Conservation (phyloP, 225 moss, liverwort and hornwort genomes). For the Anthoceros angustus region DNA sequence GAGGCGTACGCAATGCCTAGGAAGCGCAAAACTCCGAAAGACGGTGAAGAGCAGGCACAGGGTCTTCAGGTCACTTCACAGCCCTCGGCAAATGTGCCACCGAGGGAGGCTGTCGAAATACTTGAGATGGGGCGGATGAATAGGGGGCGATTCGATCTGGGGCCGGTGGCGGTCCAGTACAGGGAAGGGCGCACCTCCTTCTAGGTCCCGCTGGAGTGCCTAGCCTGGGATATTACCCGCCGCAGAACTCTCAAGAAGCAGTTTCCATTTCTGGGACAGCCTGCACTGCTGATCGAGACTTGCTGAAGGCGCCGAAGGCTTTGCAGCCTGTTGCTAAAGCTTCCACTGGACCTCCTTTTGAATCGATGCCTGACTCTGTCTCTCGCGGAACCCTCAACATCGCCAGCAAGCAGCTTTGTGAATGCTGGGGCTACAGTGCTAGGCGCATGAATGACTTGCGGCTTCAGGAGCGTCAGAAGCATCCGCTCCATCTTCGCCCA, state of each 20-base stretch:
- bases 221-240: too few species aligned
- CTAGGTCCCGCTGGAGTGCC: too few species aligned
- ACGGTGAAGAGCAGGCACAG: neutral
- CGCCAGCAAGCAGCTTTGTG: neutral
- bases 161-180: neutral
- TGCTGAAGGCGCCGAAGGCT: too few species aligned
- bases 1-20: neutral
- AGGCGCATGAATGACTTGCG: neutral
- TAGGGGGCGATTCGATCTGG: neutral
- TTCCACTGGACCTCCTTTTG: too few species aligned
- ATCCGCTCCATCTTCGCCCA: neutral
- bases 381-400: neutral
- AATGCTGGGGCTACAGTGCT: neutral
- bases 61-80: neutral
- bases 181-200: neutral
- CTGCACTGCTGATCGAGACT: too few species aligned
- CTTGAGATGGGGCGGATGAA: neutral
- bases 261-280: too few species aligned
- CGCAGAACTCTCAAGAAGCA: too few species aligned
- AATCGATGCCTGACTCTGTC: too few species aligned
- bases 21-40: neutral
- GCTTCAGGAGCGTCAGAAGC: neutral
- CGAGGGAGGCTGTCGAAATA: neutral
- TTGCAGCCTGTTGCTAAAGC: too few species aligned
- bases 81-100: neutral